Percentiles rank a stretch among this genome's conserved stretches.
Evolutionary conservation across 2,329 filamentous ascomycete species (phyloP).

Genomic region (Cercospora nicotianae): DNA sequence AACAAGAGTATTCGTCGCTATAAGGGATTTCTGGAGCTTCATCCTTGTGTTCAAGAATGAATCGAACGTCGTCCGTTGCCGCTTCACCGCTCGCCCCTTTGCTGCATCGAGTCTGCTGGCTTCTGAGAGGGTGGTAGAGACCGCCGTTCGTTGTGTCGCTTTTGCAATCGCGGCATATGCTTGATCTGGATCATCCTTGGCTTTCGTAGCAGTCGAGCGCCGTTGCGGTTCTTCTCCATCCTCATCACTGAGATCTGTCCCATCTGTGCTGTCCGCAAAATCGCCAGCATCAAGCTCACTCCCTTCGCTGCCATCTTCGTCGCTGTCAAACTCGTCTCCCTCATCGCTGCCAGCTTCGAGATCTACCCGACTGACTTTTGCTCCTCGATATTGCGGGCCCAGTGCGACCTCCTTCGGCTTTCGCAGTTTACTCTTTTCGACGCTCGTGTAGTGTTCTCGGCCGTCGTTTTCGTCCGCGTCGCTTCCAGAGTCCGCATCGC

Average conservation of each 20-base stretch:
- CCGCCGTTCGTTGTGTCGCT: constrained; percentile 59
- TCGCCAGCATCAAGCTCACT: constrained; percentile 33
- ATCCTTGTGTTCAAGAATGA: constrained; percentile 86
- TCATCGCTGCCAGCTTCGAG: constrained; percentile 58
- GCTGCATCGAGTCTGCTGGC: constrained; percentile 74
- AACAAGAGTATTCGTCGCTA: constrained; percentile 74
- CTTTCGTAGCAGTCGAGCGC: constrained; percentile 21
- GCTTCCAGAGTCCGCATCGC: constrained; percentile 56
- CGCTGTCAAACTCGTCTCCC: constrained; percentile 52
- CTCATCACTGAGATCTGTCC: constrained; percentile 48
- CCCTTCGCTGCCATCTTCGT: constrained; percentile 35
- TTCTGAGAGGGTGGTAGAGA: constrained; percentile 64
- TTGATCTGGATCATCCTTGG: constrained; percentile 52
- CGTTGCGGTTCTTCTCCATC: constrained; percentile 38
- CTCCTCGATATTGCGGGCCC: constrained; percentile 77
- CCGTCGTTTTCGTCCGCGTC: constrained; percentile 57
- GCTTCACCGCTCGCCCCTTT: constrained; percentile 83
- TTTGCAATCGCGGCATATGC: constrained; percentile 58
- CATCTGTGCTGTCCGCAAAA: constrained; percentile 44
- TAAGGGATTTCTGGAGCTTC: constrained; percentile 85
- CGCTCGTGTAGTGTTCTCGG: constrained; percentile 81
- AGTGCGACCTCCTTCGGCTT: constrained; percentile 68
- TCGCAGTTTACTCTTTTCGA: constrained; percentile 82
- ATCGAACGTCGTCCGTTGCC: constrained; percentile 83
- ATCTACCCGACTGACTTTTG: constrained; percentile 69